Evolutionary conservation across 768 basidiomycete species (phyloP), one percentile per base, ranked within the genome.

Genomic region (Russula virescens): DNA sequence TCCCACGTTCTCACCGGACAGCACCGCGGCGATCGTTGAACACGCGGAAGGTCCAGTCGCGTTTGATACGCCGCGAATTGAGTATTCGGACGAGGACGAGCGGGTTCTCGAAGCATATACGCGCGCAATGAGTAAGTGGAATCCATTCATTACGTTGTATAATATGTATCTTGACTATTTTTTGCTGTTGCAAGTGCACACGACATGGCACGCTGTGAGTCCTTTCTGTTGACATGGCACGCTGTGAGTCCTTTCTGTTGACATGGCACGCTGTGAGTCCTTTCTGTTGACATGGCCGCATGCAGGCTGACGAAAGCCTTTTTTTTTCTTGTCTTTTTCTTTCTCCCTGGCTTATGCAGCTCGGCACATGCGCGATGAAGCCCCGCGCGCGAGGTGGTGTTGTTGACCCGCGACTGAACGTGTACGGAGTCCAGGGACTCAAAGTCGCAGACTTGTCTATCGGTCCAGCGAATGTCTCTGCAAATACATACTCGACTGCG

Each of bases 311-410:
- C 11, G 38, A 40, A 40, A 31, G 5, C 31, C 8, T 31, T 3
- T 31, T 31, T 31, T 40, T 2, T 40, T 5, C 11, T 11, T 35
- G 6, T 31, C 5, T 31, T 31, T 31, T 40, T 2, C 13, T n/a
- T 38, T 13, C 2, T 21, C 54, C 23, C 23, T 58, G 5, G 51
- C 45, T 25, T 59, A 25, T 10, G 3, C 13, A 86, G 84, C 75
- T 84, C 18, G 85, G 85, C 43, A 87, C 85, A 0, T 87, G 85
- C 62, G 80, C 84, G 0, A 87, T 88, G 86, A 86, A 86, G 69
- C 78, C 83, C 3, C 77, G 79, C n/a, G 76, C 81, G 14, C 58
- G 77, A 45, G 80, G 79, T 6, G 86, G 86, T 16, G 87, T 88
- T 4, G 83, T 89, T 8, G 84, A 89, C 68, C 57, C 79, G 28